These are phyloP conservation scores for Hypoxylon sp. DNA, from an alignment of 2,329 filamentous ascomycete species.

Conservation along the genomic window DNA sequence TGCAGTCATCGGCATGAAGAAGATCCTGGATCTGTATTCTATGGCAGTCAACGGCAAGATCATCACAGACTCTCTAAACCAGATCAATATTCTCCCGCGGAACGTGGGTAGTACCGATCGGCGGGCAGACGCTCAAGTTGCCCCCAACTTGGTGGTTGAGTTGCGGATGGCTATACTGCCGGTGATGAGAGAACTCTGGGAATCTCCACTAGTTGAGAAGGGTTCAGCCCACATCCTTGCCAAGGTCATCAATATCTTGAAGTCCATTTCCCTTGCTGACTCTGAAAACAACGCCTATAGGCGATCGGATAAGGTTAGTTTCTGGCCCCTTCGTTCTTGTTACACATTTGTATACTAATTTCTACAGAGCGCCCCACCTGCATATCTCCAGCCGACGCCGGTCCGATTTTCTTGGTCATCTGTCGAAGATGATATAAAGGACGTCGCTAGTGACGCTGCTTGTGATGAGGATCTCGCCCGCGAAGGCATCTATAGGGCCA, in stretches of 20 bases:
- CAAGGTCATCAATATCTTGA: constrained; percentile 86
- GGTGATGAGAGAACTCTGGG: constrained; percentile 84
- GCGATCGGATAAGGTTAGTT: constrained; percentile 71
- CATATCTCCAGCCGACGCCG: constrained; percentile 62
- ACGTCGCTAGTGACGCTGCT: constrained; percentile 55
- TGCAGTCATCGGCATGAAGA: constrained; percentile 76
- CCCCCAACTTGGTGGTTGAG: constrained; percentile 87
- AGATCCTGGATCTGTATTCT: constrained; percentile 86
- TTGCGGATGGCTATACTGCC: constrained; percentile 85
- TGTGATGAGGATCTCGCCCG: constrained; percentile 70
- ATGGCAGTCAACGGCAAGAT: constrained; percentile 83
- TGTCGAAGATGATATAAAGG: constrained; percentile 52
- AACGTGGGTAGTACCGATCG: constrained; percentile 59
- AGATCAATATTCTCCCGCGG: constrained; percentile 60
- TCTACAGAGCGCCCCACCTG: constrained; percentile 49
- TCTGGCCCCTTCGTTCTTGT: neutral
- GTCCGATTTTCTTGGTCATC: constrained; percentile 64
- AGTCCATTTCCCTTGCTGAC: constrained; percentile 82
- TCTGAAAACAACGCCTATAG: constrained; percentile 76
- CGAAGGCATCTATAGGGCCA: constrained; percentile 87
- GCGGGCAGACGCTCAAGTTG: constrained; percentile 59
- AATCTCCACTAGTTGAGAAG: constrained; percentile 85
- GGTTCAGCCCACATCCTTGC: constrained; percentile 82
- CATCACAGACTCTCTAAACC: constrained; percentile 80
- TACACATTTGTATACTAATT: constrained; percentile 34